Evolutionary conservation across 202 grass and related monocot genomes (phyloP).

Genomic region (Panicum virgatum): DNA sequence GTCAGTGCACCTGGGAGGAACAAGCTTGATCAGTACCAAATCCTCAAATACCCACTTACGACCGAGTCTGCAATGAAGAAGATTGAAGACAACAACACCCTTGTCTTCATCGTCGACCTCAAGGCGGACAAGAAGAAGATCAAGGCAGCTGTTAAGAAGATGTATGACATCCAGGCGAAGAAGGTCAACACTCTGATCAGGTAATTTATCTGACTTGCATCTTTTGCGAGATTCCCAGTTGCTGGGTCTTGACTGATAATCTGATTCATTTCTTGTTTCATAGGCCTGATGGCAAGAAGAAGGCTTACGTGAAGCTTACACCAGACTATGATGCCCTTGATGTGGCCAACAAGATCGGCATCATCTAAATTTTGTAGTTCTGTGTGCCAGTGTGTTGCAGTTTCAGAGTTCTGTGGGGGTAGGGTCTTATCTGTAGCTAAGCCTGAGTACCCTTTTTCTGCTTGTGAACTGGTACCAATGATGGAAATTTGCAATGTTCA

Average conservation of each 20-base stretch:
- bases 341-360: slow-evolving; percentile 72
- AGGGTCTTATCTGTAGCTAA: slow-evolving; percentile 14
- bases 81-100: slow-evolving; percentile 63
- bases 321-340: slow-evolving; percentile 67
- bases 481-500: slow-evolving; percentile 9
- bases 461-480: not conserved
- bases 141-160: slow-evolving; percentile 60
- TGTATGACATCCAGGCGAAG: slow-evolving; percentile 72
- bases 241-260: not conserved
- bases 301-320: slow-evolving; percentile 68
- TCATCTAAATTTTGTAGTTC: slow-evolving; percentile 45
- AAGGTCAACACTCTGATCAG: slow-evolving; percentile 72
- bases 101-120: slow-evolving; percentile 58
- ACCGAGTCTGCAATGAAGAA: slow-evolving; percentile 70
- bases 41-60: slow-evolving; percentile 58
- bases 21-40: slow-evolving; percentile 63
- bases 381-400: not conserved
- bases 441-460: not conserved
- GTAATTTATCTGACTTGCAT: not conserved
- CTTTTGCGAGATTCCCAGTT: not conserved
- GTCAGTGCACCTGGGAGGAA: slow-evolving; percentile 47
- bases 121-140: slow-evolving; percentile 55
- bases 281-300: slow-evolving; percentile 73
- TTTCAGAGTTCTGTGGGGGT: not conserved
- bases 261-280: not conserved